Base-by-base conservation (phyloP, 129 eudicot species). In the Chrysanthemum makinoi region DNA sequence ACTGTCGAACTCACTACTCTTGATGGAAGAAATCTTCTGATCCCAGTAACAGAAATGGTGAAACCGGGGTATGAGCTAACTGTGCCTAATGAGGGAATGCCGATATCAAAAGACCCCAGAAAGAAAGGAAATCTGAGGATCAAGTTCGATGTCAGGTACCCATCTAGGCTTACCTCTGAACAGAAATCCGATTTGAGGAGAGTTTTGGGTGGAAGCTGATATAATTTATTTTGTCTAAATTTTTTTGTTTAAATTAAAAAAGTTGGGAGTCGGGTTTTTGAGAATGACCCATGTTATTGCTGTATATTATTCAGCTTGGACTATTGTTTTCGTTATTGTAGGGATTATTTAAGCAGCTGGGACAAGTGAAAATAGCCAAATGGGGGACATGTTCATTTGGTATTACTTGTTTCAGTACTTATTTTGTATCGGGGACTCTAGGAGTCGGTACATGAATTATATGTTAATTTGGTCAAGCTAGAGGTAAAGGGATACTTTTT, bases 71-170 rank as follows among this genome's bases (percentile, higher is more conserved):
- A 80, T 51, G 90, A 86, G 56, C 8, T 89, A 53, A 62, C 70
- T 4, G 54, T 89, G 55, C 77, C 87, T 5, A 85, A 87, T 59
- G 89, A 87, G 81, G 96, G 96, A 53, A 89, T 89, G 96, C 96
- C 96, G 14, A 86, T 89, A 50, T 90, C 96, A 0, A 90, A 90
- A 83, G 96, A 90, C 57, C 94, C 94, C 13, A 87, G 94, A 50
- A 90, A 87, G 80, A 84, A 82, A 74, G 96, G 96, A 28, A 85
- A 83, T 65, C 69, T 90, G 80, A 85, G 87, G 77, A 81, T 90
- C 73, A 90, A 87, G 75, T 84, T 90, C 55, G 95, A 90, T 72
- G 72, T 90, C 74, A 87, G 88, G 24, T 90, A 87, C 69, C 97
- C 97, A 6, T 87, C 97, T 8, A 85, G 91, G 83, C 91, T 90